Evolutionary conservation across 2,329 filamentous ascomycete genomes (phyloP), one percentile per base, ranked within the genome.

Genomic region (Rutstroemia sp.): DNA sequence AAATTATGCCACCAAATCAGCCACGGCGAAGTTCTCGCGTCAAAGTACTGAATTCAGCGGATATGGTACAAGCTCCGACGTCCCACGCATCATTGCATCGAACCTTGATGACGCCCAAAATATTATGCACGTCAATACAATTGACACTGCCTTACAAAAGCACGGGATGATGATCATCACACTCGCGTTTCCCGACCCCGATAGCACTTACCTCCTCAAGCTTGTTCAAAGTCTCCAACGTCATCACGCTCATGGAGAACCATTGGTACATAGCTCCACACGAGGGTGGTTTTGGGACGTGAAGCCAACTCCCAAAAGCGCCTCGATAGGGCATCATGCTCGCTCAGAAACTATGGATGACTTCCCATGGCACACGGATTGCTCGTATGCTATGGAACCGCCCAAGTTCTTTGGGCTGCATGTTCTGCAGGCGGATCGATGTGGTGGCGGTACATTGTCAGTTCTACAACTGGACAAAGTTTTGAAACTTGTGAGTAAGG

Each of bases 291-390:
- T 68, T 12, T 68, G 66, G 66, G 66, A 68, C 30, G 65, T 67
- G 17, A 62, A 61, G 48, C 63, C 66, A 10, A 60, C 63, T 25
- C 19, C 39, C 27, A 27, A 27, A 27, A 27, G 27, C 27, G 27
- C 27, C 27, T 27, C 27, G 27, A 27, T 27, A 27, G 27, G 5
- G 39, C 51, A 51, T 19, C 60, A 61, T 39, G 64, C 65, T n/a
- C 60, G 65, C 39, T 65, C 63, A 5, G 63, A 67, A 56, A 68
- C 64, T 1, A 64, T 60, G 48, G 41, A 66, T 17, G 60, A 62
- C 12, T 68, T 68, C 45, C 66, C 65, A 19, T 68, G 66, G 66
- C 65, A 68, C 49, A 68, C 66, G 5, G 66, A 68, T 54, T 68
- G 65, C 47, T 65, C 62, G 2, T 68, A 66, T 37, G 64, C 64